Evolutionary conservation across 1,284 basidiomycete species (phyloP), one percentile per base, ranked within the genome.

Genomic region (Ustilago curta): DNA sequence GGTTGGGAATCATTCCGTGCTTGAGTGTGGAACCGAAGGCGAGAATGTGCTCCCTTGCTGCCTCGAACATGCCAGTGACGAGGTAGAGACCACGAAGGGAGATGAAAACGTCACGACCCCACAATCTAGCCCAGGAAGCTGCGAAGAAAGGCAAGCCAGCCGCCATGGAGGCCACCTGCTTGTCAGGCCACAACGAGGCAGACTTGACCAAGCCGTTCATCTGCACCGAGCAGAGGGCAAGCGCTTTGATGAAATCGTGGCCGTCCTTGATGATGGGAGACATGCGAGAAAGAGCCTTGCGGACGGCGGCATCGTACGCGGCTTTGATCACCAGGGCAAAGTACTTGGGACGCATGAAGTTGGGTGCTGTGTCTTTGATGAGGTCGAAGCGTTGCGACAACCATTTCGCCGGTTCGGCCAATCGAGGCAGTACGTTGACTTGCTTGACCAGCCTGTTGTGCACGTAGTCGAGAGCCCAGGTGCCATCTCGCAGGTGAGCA

Each of bases 371-470:
- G 4, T 61, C 44, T 44, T 70, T 73, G 71, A 82, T 80, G 14
- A 70, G 62, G 16, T 81, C 76, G 48, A 82, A 79, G 50, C 81
- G 77, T 35, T 82, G 71, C 18, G 69, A 52, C 12, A 81, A 50
- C 81, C 81, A 82, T 21, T 75, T 63, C 3, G 77, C 78, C 14
- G 74, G 77, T 16, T 57, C 59, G 27, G 56, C 64, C 21, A 82
- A 59, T 7, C 66, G 67, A 21, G 79, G 80, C 55, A 82, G 72
- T 7, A 71, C 51, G 7, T 61, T 56, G 44, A 45, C 35, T 43
- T 78, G 76, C 93, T 89, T 89, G 57, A 88, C 87, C 37, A 99
- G 86, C 32, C 96, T 89, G 11, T 65, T 44, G 44, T 79, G 75
- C 14, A 80, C 67, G 37, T 81, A 81, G 75, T 82, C 81, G 18